phyloP scores from a whole-genome alignment of 768 basidiomycete genomes.

The Naematelia aurantialba region DNA sequence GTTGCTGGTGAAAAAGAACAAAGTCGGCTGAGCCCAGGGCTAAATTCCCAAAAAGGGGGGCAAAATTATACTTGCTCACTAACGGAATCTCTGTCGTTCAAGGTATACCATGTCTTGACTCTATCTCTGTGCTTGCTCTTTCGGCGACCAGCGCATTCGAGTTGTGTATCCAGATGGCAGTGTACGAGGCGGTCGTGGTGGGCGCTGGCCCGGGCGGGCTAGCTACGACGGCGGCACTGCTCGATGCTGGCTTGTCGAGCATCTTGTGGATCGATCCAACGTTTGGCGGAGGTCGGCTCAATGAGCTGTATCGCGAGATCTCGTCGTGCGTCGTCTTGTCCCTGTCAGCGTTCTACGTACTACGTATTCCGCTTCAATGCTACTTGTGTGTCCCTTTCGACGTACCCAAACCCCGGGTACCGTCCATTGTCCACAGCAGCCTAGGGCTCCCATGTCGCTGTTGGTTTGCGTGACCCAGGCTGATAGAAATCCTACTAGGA shows the following conservation, averaged over 20 bases:
- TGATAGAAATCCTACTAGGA: conserved; percentile 13
- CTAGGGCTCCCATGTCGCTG: too few relatives aligned
- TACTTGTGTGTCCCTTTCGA: not conserved
- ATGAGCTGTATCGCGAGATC: conserved; percentile 33
- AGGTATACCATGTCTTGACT: too few relatives aligned
- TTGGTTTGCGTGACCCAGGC: too few relatives aligned
- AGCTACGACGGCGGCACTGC: conserved; percentile 16
- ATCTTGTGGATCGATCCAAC: conserved; percentile 28
- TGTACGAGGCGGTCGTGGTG: conserved; percentile 22
- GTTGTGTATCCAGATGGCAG: not conserved
- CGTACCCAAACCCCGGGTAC: not conserved
- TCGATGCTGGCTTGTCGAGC: conserved; percentile 16
- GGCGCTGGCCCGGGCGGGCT: conserved; percentile 36
- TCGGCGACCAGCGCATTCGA: not conserved
- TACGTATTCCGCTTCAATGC: not conserved
- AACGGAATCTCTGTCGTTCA: too few relatives aligned
- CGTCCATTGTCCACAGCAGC: not conserved
- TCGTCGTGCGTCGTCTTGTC: conserved; percentile 22
- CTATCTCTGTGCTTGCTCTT: not conserved
- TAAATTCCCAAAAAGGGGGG: too few relatives aligned
- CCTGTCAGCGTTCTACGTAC: not conserved
- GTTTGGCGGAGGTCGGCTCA: conserved; percentile 27
- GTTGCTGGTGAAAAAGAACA: too few relatives aligned
- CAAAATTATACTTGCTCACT: too few relatives aligned
- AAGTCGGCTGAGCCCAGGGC: too few relatives aligned